Percentiles rank a stretch among this genome's conserved stretches.
Evolutionary conservation across 371 early-diverging fungal genomes (phyloP).

Genomic region (Mucor mucedo): DNA sequence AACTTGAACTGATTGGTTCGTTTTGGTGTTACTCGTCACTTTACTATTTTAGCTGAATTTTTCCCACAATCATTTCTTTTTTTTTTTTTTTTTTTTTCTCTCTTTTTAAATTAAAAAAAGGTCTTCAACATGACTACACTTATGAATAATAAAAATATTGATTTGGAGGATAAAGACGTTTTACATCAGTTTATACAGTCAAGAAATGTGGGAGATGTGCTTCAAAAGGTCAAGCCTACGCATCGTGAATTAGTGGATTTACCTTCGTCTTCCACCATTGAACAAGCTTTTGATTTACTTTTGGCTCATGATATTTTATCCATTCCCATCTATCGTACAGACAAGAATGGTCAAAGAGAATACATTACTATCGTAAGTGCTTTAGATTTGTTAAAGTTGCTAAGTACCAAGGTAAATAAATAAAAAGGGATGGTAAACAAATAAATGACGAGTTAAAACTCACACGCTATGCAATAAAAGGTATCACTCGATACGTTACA

Average conservation of each 20-base stretch:
- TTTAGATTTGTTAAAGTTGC: conserved; percentile 57
- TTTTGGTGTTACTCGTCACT: neutral
- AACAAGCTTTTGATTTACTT: conserved; percentile 63
- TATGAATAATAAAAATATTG: conserved; percentile 8
- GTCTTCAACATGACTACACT: conserved; percentile 42
- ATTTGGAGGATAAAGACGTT: conserved; percentile 10
- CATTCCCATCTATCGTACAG: conserved; percentile 60
- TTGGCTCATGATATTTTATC: conserved; percentile 60
- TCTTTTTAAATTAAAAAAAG: conserved; percentile 12
- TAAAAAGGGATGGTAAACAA: neutral
- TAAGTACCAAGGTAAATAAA: conserved; percentile 43
- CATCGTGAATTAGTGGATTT: conserved; percentile 55
- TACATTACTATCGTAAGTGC: conserved; percentile 65
- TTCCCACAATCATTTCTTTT: conserved; percentile 5
- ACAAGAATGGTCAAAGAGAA: conserved; percentile 28
- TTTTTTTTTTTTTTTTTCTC: conserved; percentile 11
- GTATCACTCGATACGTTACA: conserved; percentile 30
- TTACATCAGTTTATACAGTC: conserved; percentile 46
- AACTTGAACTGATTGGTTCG: neutral
- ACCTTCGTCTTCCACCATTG: conserved; percentile 58
- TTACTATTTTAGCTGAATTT: neutral
- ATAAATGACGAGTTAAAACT: neutral
- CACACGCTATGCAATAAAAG: conserved; percentile 7
- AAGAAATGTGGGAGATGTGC: conserved; percentile 54
- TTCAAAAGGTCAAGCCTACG: conserved; percentile 45